Base-by-base conservation (phyloP, 2,329 filamentous ascomycete genomes). In the Trichoderma pleuroti region DNA sequence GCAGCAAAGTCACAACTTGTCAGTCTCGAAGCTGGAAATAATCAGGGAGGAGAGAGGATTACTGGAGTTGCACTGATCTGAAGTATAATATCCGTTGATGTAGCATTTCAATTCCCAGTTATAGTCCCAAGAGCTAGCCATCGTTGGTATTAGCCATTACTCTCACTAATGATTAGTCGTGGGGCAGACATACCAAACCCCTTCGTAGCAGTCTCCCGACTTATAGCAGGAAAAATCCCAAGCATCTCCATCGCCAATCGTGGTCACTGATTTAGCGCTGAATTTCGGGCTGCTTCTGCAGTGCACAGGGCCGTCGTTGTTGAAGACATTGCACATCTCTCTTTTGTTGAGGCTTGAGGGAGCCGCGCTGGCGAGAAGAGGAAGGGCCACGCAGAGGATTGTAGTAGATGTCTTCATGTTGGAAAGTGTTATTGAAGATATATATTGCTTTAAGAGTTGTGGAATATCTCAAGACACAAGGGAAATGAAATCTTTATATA, bases 161-260 rank as follows among this genome's bases (percentile, higher is more conserved):
- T 26, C 46, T 14, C 30, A 8, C 1, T 34, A 4, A 11, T 5
- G 12, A 11, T 36, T 36, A 30, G 26, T 5, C 14, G 24, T 12
- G 16, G n/a, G 14, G 14, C 14, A 30, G 2, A 65, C 62, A 1
- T 54, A 65, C 62, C 62, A 65, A 54, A 65, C 62, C 10, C 62
- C 62, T n/a, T 54, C 30, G n/a, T 65, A 65, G 21, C 62, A 65
- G 9, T 54, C 62, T 65, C 62, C 62, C 16, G 62, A 26, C 46
- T 65, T 65, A 18, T 65, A 65, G n/a, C 62, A 65, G 34, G 62
- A 65, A n/a, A 65, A 65, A 1, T 65, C 62, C 62, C 62, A 65
- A 21, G 12, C 62, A 65, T 65, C 62, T 36, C 62, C 62, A 18
- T 65, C 62, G 18, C 62, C 62, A 36, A 65, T 65, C 14, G 62